Evolutionary conservation across 73 alveolate species (phyloP).

Genomic region (Durusdinium trenchii): DNA sequence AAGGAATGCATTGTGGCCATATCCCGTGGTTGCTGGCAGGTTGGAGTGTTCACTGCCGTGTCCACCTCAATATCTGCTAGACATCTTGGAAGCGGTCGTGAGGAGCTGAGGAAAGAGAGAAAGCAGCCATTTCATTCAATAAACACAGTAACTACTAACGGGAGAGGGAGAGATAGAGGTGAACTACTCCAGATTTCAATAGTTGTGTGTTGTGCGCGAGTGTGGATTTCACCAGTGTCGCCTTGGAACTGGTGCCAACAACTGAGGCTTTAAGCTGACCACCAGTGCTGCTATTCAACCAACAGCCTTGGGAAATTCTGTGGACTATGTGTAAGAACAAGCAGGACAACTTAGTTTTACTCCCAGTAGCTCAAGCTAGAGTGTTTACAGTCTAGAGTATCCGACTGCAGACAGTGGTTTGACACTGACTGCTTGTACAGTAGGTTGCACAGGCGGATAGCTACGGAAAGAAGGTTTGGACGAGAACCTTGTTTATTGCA

Average conservation of each 20-base stretch:
- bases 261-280: slow-evolving; percentile 3
- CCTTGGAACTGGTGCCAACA: neutral
- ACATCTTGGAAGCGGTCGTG: slow-evolving; percentile 67
- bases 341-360: neutral
- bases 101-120: neutral
- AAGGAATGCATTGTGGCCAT: neutral
- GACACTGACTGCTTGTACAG: slow-evolving; percentile 54
- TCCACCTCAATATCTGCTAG: slow-evolving; percentile 66
- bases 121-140: neutral
- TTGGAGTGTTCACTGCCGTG: slow-evolving; percentile 50
- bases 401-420: slow-evolving; percentile 36
- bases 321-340: neutral
- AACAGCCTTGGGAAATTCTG: slow-evolving; percentile 15
- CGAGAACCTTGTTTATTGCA: no score
- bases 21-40: neutral
- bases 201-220: neutral
- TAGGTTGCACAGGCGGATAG: neutral
- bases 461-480: neutral
- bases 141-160: neutral
- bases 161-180: neutral
- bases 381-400: no score
- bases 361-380: neutral
- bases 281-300: neutral
- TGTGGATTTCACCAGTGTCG: neutral
- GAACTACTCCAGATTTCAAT: neutral